Evolutionary conservation across 352 stramenopile genomes (phyloP).

Genomic region (Blastocystis sp.): DNA sequence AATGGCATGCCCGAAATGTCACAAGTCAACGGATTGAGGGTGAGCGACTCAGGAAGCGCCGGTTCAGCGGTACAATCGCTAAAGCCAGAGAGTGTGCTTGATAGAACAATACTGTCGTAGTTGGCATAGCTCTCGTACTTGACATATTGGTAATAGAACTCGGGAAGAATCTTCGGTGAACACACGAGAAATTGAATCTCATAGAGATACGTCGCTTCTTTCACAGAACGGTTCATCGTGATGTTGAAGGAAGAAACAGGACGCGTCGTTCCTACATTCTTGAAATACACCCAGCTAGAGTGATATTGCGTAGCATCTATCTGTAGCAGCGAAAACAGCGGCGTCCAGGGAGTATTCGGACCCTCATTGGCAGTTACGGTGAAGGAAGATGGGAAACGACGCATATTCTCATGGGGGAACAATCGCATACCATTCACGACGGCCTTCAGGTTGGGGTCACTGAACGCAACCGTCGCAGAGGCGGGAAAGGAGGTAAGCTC

Average conservation of each 20-base stretch:
- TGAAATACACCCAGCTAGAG: too few relatives aligned
- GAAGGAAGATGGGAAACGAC: too few relatives aligned
- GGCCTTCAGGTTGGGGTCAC: neutral
- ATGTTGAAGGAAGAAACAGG: too few relatives aligned
- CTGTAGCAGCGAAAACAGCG: neutral
- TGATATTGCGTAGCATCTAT: too few relatives aligned
- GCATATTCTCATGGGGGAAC: too few relatives aligned
- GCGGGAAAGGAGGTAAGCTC: too few relatives aligned
- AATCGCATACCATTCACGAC: too few relatives aligned
- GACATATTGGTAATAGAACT: neutral
- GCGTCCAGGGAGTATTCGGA: too few relatives aligned
- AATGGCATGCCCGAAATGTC: neutral
- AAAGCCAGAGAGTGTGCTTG: neutral
- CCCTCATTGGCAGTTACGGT: too few relatives aligned
- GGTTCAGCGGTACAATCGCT: neutral
- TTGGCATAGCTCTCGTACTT: neutral
- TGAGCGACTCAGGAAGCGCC: neutral
- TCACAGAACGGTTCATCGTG: neutral
- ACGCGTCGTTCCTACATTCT: too few relatives aligned
- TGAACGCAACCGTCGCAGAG: too few relatives aligned
- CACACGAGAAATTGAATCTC: neutral
- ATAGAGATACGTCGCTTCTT: neutral
- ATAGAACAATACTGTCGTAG: neutral
- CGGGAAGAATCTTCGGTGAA: neutral
- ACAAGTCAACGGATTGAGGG: neutral